These are phyloP conservation scores for Cubamyces lactineus DNA, from an alignment of 768 basidiomycete species.

Conservation along the genomic window DNA sequence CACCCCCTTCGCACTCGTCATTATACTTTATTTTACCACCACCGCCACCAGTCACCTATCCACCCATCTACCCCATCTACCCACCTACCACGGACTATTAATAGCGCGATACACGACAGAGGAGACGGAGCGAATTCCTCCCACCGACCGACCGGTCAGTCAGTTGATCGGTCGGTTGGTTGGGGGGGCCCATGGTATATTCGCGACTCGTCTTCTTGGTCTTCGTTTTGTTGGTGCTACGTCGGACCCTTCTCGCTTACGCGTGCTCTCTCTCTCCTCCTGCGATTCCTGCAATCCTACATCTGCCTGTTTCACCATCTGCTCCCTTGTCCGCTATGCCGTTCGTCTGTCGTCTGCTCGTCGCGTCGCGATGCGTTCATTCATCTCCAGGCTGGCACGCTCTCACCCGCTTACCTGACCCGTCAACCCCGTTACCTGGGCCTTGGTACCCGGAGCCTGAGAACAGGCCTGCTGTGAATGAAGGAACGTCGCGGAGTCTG, in stretches of 20 bases:
- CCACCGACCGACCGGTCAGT: neutral
- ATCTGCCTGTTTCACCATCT: neutral
- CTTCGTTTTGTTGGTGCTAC: slow-evolving; percentile 1
- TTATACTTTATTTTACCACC: slow-evolving; percentile 25
- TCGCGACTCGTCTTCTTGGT: neutral
- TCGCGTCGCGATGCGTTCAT: too few relatives aligned
- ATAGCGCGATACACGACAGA: slow-evolving; percentile 12
- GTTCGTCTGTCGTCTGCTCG: too few relatives aligned
- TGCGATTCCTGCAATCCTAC: slow-evolving; percentile 3
- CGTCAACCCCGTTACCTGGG: too few relatives aligned
- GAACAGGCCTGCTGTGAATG: too few relatives aligned
- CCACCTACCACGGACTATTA: slow-evolving; percentile 17
- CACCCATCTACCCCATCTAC: neutral
- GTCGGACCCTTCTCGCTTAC: slow-evolving; percentile 9
- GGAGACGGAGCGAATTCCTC: neutral
- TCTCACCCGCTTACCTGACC: too few relatives aligned
- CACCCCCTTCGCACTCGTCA: slow-evolving; percentile 1
- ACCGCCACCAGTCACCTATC: neutral
- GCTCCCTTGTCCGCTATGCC: neutral
- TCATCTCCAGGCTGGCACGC: too few relatives aligned
- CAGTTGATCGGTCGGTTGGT: neutral
- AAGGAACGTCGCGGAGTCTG: too few relatives aligned
- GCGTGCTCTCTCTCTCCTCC: neutral
- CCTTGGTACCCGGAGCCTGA: too few relatives aligned
- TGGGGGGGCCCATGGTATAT: too few relatives aligned